These are phyloP conservation scores for Trametes cingulata DNA, from an alignment of 768 basidiomycete genomes.

Conservation along the genomic window DNA sequence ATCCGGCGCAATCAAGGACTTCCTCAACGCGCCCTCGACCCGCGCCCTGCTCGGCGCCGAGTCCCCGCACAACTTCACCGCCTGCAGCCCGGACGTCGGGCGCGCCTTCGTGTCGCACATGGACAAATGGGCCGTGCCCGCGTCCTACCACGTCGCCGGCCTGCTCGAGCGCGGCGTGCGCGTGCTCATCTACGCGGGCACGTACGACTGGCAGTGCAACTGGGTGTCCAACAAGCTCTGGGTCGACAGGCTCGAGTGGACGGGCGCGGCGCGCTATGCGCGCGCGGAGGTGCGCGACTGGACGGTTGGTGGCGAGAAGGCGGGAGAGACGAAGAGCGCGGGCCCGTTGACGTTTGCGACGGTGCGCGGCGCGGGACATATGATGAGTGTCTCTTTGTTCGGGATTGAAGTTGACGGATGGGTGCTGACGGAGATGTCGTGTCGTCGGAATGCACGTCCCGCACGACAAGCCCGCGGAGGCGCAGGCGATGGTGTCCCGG, in stretches of 20 bases:
- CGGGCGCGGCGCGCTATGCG: slow-evolving; percentile 54
- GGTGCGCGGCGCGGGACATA: slow-evolving; percentile 62
- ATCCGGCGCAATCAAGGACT: slow-evolving; percentile 41
- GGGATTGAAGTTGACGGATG: neutral
- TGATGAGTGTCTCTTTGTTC: slow-evolving; percentile 43
- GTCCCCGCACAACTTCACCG: slow-evolving; percentile 50
- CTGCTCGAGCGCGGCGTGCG: slow-evolving; percentile 78
- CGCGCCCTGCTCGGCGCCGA: slow-evolving; percentile 50
- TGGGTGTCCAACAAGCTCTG: slow-evolving; percentile 77
- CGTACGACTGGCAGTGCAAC: slow-evolving; percentile 80
- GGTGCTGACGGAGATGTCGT: slow-evolving; percentile 17
- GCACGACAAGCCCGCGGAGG: slow-evolving; percentile 67
- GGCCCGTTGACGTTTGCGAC: slow-evolving; percentile 66
- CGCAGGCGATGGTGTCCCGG: slow-evolving; percentile 59
- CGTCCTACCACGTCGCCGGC: slow-evolving; percentile 64
- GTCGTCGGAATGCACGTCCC: slow-evolving; percentile 52
- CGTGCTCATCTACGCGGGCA: slow-evolving; percentile 73
- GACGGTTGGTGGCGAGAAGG: slow-evolving; percentile 54
- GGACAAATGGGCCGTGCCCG: slow-evolving; percentile 59
- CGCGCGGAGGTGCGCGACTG: slow-evolving; percentile 56
- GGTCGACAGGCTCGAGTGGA: slow-evolving; percentile 76
- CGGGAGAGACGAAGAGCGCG: slow-evolving; percentile 56
- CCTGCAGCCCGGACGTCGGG: slow-evolving; percentile 55
- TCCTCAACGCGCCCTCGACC: slow-evolving; percentile 47
- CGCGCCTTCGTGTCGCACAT: slow-evolving; percentile 52